phyloP scores from a whole-genome alignment of 2,329 filamentous ascomycete species.

The Drechslerella coelobrocha region DNA sequence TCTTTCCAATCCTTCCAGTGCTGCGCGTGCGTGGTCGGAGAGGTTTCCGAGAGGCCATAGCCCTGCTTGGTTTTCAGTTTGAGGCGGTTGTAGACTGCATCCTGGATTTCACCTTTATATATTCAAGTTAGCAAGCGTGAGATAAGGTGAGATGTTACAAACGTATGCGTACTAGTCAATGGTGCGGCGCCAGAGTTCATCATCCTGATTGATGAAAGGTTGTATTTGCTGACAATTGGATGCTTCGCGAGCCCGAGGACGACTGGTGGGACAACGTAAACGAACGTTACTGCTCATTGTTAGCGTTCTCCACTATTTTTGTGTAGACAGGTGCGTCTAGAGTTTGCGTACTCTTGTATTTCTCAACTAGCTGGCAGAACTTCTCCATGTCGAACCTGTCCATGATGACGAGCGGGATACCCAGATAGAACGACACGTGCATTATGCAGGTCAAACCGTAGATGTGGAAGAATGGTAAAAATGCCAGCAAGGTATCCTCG shows the following conservation, averaged over 20 bases:
- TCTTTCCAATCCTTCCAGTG: conserved; percentile 76
- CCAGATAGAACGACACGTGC: conserved; percentile 56
- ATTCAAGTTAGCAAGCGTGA: neutral
- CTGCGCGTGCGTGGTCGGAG: conserved; percentile 78
- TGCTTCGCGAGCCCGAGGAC: conserved; percentile 81
- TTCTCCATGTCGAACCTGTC: conserved; percentile 80
- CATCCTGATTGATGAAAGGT: conserved; percentile 79
- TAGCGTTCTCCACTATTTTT: neutral
- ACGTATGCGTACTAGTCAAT: conserved; percentile 64
- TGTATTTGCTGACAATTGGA: conserved; percentile 77
- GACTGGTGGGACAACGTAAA: conserved; percentile 76
- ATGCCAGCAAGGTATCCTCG: conserved; percentile 74
- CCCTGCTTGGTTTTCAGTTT: conserved; percentile 86
- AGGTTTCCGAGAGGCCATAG: conserved; percentile 88
- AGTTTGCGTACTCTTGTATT: conserved; percentile 69
- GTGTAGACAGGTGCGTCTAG: neutral
- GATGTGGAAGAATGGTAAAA: conserved; percentile 90
- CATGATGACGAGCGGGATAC: conserved; percentile 73
- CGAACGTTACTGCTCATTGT: conserved; percentile 15
- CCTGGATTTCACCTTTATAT: conserved; percentile 69
- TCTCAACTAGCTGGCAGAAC: conserved; percentile 78
- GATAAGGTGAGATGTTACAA: neutral
- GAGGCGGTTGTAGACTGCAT: conserved; percentile 75
- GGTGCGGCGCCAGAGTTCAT: conserved; percentile 89
- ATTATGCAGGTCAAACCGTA: conserved; percentile 64